Conservation (phyloP, 73 alveolate genomes). For the Paraurostyla sp. region DNA sequence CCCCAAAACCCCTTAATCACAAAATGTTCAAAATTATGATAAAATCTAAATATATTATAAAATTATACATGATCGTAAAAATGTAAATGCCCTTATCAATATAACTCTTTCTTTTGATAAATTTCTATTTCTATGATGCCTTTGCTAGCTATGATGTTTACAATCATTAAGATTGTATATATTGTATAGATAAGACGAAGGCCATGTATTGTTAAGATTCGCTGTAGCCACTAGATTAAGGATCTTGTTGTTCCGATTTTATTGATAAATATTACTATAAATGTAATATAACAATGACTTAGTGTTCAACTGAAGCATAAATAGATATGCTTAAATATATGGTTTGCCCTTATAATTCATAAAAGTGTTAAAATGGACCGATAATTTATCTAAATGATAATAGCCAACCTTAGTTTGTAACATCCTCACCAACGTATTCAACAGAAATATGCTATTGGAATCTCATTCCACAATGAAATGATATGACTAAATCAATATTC, state of each 20-base stretch:
- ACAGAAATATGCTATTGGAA: constrained; percentile 27
- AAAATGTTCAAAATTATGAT: too few relatives aligned
- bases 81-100: too few relatives aligned
- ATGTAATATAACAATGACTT: neutral
- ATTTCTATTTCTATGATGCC: too few relatives aligned
- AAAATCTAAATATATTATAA: too few relatives aligned
- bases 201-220: neutral
- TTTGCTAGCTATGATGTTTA: neutral
- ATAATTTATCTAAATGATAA: neutral
- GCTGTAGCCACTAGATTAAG: neutral
- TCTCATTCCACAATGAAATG: neutral
- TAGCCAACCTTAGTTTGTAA: neutral
- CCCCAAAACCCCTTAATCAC: too few relatives aligned
- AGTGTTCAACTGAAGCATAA: neutral
- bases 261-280: neutral
- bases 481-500: neutral
- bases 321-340: neutral
- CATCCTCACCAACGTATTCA: neutral
- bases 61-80: too few relatives aligned
- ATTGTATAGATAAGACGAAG: neutral
- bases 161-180: constrained; percentile 4
- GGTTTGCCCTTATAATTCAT: neutral
- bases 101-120: too few relatives aligned
- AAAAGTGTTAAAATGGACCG: neutral
- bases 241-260: constrained; percentile 10